Percentiles rank a stretch among this genome's conserved stretches.
These are phyloP conservation scores for Fusarium mangiferae DNA, from an alignment of 2,329 filamentous ascomycete species.

Conservation along the genomic window DNA sequence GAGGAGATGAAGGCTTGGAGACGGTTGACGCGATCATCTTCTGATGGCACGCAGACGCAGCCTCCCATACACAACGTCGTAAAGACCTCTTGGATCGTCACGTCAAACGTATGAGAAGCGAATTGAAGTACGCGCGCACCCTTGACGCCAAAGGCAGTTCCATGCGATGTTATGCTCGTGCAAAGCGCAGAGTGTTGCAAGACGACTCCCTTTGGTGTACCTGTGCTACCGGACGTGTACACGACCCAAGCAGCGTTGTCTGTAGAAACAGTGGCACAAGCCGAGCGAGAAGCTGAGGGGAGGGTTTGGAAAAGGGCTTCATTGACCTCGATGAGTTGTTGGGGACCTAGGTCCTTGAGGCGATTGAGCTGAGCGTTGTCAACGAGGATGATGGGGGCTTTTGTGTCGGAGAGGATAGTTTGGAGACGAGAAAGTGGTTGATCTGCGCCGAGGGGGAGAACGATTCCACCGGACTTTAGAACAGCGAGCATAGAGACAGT, in stretches of 20 bases:
- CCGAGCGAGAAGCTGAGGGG: rapidly evolving
- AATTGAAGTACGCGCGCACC: neutral
- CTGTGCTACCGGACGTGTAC: neutral
- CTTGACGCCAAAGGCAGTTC: neutral
- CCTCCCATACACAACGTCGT: neutral
- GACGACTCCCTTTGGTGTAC: neutral
- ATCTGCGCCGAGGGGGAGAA: neutral
- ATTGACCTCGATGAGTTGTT: neutral
- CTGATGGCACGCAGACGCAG: neutral
- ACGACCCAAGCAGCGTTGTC: neutral
- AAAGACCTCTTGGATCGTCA: neutral
- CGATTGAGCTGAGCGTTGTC: neutral
- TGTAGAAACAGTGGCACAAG: neutral
- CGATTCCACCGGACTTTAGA: neutral
- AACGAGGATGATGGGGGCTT: neutral
- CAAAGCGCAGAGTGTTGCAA: neutral
- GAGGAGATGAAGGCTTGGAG: neutral
- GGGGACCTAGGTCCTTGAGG: neutral
- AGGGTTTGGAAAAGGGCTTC: neutral
- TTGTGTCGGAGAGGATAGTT: neutral
- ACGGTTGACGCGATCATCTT: neutral
- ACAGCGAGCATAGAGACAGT: neutral
- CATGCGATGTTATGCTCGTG: neutral
- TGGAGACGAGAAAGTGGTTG: neutral
- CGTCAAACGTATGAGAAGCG: neutral